Evolutionary conservation across 108 stramenopile genomes (phyloP), one percentile per base, ranked within the genome.

Genomic region (Mayamaea pseudoterrestris): DNA sequence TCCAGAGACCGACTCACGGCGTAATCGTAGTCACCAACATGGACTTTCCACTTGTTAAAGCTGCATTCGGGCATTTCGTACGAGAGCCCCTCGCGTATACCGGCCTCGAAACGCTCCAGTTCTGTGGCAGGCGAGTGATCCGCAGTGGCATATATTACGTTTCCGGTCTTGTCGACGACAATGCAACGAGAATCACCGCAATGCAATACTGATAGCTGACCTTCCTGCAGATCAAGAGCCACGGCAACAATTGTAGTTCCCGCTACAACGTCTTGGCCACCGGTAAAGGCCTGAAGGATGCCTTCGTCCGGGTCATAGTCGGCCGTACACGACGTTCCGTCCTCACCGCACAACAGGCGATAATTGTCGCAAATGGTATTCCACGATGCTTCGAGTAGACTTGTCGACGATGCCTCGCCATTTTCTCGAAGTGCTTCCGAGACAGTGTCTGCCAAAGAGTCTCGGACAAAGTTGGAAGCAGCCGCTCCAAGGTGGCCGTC

Each of bases 401-500:
- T 52, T 1, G 8, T 2, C 2, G 27, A 25, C 4, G n/a, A 4
- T 6, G 22, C 48, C 2, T n/a, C 17, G 5, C 16, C 13, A 21
- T 40, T 41, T 42, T 14, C 39, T 2, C 68, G 46, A 30, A 69
- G 53, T 47, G 75, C 67, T 8, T 68, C 48, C 9, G 73, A 51
- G 17, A 83, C 50, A 2, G 73, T 34, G 7, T 46, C 41, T 14
- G 86, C 81, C 17, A 83, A 35, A 5, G 70, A 43, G 34, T 62
- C 44, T 13, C 76, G 61, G 22, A 76, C 69, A 4, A 57, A 48
- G 43, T 71, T 54, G 37, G 76, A 64, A 22, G 86, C 86, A 7
- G 70, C 73, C 12, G 45, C 64, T 16, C 86, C 86, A 0, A 76
- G 76, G 39, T 88, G 86, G 9, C 86, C 86, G 63, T 88, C 86